Evolutionary conservation across 164 flowering plant species (phyloP).

Genomic region (Vitis labrusca): DNA sequence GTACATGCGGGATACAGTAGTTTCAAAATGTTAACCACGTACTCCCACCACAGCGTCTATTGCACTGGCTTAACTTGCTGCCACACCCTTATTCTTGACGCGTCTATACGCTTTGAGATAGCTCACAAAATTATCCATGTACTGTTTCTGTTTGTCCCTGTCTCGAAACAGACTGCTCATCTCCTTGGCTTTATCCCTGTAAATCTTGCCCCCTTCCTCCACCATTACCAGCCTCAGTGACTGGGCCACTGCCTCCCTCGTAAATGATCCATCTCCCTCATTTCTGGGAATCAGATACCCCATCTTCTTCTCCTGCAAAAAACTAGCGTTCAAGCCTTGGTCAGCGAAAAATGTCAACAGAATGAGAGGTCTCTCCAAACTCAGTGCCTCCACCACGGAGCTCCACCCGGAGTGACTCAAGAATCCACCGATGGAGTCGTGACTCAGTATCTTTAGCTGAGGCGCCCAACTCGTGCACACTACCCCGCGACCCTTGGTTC

Average conservation of each 20-base stretch:
- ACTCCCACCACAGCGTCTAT: too few species aligned
- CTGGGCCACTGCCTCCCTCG: conserved; percentile 37
- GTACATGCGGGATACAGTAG: too few species aligned
- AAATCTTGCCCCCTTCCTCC: conserved; percentile 29
- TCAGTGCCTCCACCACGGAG: conserved; percentile 38
- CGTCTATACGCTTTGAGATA: too few species aligned
- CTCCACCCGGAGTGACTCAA: conserved; percentile 51
- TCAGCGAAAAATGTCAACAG: conserved; percentile 33
- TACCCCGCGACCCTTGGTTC: conserved; percentile 23
- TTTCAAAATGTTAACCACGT: too few species aligned
- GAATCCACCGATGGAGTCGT: conserved; percentile 40
- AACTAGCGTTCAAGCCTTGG: conserved; percentile 28
- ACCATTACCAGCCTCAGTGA: conserved; percentile 37
- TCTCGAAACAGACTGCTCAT: conserved; percentile 7
- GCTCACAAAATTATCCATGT: too few species aligned
- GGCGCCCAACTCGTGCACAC: conserved; percentile 44
- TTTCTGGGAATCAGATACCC: conserved; percentile 45
- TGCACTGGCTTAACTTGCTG: too few species aligned
- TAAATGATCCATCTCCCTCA: conserved; percentile 45
- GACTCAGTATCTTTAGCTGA: conserved; percentile 37
- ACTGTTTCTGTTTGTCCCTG: too few species aligned
- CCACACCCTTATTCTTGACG: too few species aligned
- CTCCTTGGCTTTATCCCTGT: conserved; percentile 27
- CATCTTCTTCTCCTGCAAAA: conserved; percentile 26
- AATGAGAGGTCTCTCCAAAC: conserved; percentile 26